Evolutionary conservation across 768 basidiomycete genomes (phyloP), one percentile per base, ranked within the genome.

Genomic region (Galerina sulciceps): DNA sequence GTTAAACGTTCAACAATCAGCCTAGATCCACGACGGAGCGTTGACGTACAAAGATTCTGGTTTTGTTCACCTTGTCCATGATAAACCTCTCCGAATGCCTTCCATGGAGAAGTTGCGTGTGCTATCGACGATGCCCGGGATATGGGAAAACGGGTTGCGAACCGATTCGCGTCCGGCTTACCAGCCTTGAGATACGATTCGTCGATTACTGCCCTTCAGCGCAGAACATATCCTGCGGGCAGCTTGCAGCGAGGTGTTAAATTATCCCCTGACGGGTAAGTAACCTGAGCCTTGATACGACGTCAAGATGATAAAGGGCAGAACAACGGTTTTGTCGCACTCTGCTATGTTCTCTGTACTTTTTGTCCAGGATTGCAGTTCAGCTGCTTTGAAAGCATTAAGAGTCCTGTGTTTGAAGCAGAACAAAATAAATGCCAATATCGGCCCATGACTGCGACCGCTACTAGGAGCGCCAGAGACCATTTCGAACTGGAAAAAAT

Each of bases 121-220:
- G 10, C 56, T 40, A 22, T 72, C 67, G 11, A 76, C 22, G 2
- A 71, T 52, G 38, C 64, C 59, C 11, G 22, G 20, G 31, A 47
- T 42, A 13, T 50, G 62, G 64, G 74, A 69, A 46, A 81, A 69
- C 1, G 71, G 2, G 70, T 67, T 0, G 73, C 46, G 58, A 85
- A 84, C 10, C 69, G 48, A 2, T 58, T 43, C 0, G 57, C 40
- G 47, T 81, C 78, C 63, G 84, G 63, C 67, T 82, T 83, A 3
- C 78, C 72, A 0, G 77, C 79, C 58, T 79, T 81, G 17, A 80
- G 71, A 58, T 82, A 83, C 4, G 74, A 66, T 47, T 80, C 77
- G 59, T 82, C 81, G 3, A 76, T 59, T 0, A 81, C 74, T 31
- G 80, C 72, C 38, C 79, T 53, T 71, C 64, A 0, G 53, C 37